Conservation (phyloP, 331 rosid species). For the Saraca asoca region DNA sequence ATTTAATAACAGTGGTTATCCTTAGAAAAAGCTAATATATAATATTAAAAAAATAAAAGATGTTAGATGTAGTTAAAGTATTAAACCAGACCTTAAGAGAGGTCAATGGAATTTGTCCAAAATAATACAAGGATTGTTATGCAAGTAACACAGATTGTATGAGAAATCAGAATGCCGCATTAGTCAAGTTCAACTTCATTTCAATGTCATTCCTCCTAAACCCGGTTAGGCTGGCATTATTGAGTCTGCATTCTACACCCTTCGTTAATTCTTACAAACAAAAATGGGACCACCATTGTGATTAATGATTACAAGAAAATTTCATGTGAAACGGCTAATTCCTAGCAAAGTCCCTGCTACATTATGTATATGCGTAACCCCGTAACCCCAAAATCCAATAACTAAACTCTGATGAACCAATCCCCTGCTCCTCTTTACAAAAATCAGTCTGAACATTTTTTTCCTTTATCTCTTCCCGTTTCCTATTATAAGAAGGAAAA, state of each 20-base stretch:
- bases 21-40: too few relatives aligned
- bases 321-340: conserved; percentile 29
- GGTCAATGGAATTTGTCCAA: too few relatives aligned
- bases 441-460: conserved; percentile 42
- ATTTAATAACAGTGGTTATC: too few relatives aligned
- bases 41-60: too few relatives aligned
- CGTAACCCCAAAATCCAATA: conserved; percentile 40
- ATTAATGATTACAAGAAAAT: conserved; percentile 42
- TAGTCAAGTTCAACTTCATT: too few relatives aligned
- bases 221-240: conserved; percentile 26
- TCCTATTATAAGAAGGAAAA: too few relatives aligned
- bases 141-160: too few relatives aligned
- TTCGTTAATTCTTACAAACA: conserved; percentile 45
- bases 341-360: conserved; percentile 49
- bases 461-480: conserved; percentile 25
- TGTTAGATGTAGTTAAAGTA: too few relatives aligned
- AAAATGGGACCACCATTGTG: conserved; percentile 35
- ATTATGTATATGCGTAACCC: conserved; percentile 40
- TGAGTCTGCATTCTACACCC: conserved; percentile 33
- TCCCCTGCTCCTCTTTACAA: conserved; percentile 72
- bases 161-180: too few relatives aligned
- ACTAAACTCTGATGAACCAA: conserved; percentile 38
- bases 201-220: neutral
- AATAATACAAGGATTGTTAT: too few relatives aligned
- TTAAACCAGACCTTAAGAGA: too few relatives aligned